These are phyloP conservation scores for Amaranthus palmeri DNA, from an alignment of 148 eudicot genomes.

Conservation along the genomic window DNA sequence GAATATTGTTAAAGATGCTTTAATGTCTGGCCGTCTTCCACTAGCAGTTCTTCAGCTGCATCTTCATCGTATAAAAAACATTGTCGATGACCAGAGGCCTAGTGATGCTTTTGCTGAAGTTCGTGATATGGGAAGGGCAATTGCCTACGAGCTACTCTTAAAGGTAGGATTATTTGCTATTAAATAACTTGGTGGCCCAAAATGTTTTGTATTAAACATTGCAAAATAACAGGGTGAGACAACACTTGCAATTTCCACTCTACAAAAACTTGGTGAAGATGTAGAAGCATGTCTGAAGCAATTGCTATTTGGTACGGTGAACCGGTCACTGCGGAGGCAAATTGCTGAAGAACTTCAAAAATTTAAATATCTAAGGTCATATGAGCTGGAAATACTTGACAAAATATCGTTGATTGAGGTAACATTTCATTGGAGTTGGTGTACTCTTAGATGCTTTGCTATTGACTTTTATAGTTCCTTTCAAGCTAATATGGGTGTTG, in stretches of 20 bases:
- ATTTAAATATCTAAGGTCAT: conserved; percentile 63
- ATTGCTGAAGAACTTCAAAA: conserved; percentile 65
- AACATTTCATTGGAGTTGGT: conserved; percentile 52
- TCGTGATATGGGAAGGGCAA: conserved; percentile 81
- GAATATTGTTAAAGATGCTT: conserved; percentile 81
- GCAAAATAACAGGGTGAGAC: conserved; percentile 72
- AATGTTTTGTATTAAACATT: conserved; percentile 19
- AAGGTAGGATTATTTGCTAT: conserved; percentile 47
- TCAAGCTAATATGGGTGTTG: conserved; percentile 27
- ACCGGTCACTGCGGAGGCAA: conserved; percentile 70
- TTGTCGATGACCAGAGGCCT: conserved; percentile 44
- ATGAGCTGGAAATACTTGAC: conserved; percentile 72
- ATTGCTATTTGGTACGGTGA: conserved; percentile 79
- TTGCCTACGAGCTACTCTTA: conserved; percentile 79
- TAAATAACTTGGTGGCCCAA: conserved; percentile 15
- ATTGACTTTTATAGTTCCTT: conserved; percentile 12
- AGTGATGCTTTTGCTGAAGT: conserved; percentile 83
- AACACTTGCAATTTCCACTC: conserved; percentile 66
- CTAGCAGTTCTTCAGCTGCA: conserved; percentile 93
- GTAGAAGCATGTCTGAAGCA: conserved; percentile 75
- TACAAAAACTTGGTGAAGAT: conserved; percentile 97
- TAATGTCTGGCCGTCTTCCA: conserved; percentile 91
- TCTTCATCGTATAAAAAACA: conserved; percentile 53
- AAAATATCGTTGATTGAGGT: conserved; percentile 81
- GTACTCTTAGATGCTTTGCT: conserved; percentile 27